phyloP scores from a whole-genome alignment of 1,284 basidiomycete genomes.

The Amylostereum areolatum region DNA sequence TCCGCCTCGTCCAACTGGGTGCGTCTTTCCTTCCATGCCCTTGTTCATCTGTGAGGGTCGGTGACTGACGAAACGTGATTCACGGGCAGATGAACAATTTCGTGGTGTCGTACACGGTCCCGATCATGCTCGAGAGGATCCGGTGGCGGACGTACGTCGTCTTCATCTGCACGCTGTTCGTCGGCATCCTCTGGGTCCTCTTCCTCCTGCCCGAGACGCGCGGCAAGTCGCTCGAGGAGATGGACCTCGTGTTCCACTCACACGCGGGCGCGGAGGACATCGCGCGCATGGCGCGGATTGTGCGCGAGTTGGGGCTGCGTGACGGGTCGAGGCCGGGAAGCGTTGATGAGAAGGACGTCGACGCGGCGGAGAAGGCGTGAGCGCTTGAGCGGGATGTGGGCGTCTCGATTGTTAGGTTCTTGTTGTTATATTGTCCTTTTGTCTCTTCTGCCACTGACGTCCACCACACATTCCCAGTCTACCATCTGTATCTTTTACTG shows the following conservation, averaged over 20 bases:
- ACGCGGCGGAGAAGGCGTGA: background rate
- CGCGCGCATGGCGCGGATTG: background rate
- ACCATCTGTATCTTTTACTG: no score
- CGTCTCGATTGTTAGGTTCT: no score
- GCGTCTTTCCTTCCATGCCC: background rate
- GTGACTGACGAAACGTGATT: no score
- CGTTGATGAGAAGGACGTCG: background rate
- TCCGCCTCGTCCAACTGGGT: conserved; percentile 21
- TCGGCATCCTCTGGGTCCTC: conserved; percentile 19
- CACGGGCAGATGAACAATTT: conserved; percentile 13
- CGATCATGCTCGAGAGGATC: conserved; percentile 17
- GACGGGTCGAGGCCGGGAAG: background rate
- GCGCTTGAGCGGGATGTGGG: no score
- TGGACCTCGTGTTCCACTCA: conserved; percentile 9
- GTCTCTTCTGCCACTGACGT: no score
- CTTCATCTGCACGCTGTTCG: conserved; percentile 20
- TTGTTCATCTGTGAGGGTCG: no score
- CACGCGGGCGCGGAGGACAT: background rate
- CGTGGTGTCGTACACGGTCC: conserved; percentile 16
- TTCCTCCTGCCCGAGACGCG: conserved; percentile 21
- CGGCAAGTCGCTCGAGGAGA: conserved; percentile 20
- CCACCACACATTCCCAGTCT: no score
- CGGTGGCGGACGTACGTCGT: conserved; percentile 21
- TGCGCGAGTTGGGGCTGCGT: background rate
- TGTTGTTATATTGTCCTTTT: no score